Evolutionary conservation across 139 green algal genomes (phyloP).

Genomic region (Tetratostichococcus sp.): DNA sequence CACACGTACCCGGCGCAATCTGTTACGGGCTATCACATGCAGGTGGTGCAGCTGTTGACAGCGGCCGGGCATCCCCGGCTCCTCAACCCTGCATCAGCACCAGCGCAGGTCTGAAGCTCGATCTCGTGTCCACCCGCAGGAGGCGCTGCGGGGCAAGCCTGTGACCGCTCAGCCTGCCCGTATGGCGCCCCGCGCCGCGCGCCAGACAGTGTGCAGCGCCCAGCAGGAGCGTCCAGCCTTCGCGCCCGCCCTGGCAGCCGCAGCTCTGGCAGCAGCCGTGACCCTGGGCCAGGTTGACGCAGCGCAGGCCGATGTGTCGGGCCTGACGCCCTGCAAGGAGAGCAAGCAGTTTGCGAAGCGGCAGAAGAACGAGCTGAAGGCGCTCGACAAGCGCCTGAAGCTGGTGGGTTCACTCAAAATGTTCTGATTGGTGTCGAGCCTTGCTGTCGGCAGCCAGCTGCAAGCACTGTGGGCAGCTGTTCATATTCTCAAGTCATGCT

Average conservation of each 20-base stretch:
- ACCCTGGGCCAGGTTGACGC: slow-evolving; percentile 62
- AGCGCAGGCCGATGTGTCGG: slow-evolving; percentile 84
- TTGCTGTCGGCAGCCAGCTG: no score
- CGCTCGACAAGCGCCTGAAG: slow-evolving; percentile 79
- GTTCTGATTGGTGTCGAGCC: no score
- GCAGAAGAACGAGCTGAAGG: slow-evolving; percentile 93
- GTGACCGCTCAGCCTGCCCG: neutral
- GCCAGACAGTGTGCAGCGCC: neutral
- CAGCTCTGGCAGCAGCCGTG: slow-evolving; percentile 60
- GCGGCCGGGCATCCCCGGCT: no score
- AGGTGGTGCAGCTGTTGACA: no score
- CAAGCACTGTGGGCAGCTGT: no score
- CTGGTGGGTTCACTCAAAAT: slow-evolving; percentile 40
- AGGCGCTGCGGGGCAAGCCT: neutral
- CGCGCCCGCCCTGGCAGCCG: slow-evolving; percentile 49
- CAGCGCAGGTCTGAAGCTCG: no score
- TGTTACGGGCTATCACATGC: no score
- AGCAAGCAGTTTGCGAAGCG: slow-evolving; percentile 92
- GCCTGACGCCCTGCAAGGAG: slow-evolving; percentile 93
- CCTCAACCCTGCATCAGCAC: no score
- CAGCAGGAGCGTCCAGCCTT: neutral
- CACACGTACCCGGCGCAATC: no score
- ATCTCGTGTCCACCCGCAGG: no score
- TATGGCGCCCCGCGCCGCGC: no score
- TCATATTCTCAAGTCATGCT: no score